A percentile compares a stretch with the other conserved stretches of the same genome.
phyloP scores from a whole-genome alignment of 768 basidiomycete genomes.

The Calocybe indica region DNA sequence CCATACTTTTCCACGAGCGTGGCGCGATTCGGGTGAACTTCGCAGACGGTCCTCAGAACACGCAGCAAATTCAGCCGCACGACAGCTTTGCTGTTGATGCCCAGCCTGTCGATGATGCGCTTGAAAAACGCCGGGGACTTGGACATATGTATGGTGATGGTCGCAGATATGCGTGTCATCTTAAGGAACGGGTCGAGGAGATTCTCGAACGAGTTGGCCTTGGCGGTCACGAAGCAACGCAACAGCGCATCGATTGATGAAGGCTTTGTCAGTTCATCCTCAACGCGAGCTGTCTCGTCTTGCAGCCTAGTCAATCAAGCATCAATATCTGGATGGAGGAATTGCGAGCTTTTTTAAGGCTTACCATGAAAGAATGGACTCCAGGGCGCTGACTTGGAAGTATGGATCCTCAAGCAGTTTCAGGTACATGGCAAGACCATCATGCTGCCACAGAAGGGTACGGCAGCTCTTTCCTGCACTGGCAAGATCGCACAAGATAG shows the following conservation, averaged over 20 bases:
- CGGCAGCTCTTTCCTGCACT: slow-evolving; percentile 93
- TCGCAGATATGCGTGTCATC: slow-evolving; percentile 75
- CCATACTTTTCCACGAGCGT: slow-evolving; percentile 81
- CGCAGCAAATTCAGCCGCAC: slow-evolving; percentile 87
- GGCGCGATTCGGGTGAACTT: slow-evolving; percentile 81
- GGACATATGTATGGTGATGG: slow-evolving; percentile 71
- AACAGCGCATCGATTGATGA: slow-evolving; percentile 63
- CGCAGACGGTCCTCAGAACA: slow-evolving; percentile 80
- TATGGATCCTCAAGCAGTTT: slow-evolving; percentile 78
- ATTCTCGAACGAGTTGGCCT: slow-evolving; percentile 89
- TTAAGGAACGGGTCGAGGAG: slow-evolving; percentile 90
- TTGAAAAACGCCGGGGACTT: slow-evolving; percentile 79
- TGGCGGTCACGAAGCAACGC: slow-evolving; percentile 76
- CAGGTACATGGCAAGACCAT: slow-evolving; percentile 80
- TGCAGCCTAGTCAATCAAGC: slow-evolving; percentile 57
- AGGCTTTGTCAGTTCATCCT: slow-evolving; percentile 75
- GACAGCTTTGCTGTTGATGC: slow-evolving; percentile 69
- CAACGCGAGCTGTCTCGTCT: slow-evolving; percentile 92
- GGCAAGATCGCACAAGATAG: slow-evolving; percentile 93
- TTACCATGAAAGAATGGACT: slow-evolving; percentile 86
- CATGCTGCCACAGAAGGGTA: slow-evolving; percentile 86
- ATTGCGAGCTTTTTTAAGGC: slow-evolving; percentile 13
- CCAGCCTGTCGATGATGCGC: slow-evolving; percentile 79
- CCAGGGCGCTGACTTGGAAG: slow-evolving; percentile 89
- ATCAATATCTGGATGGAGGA: not conserved